Evolutionary conservation across 1,284 basidiomycete species (phyloP).

Genomic region (Earliella scabrosa): DNA sequence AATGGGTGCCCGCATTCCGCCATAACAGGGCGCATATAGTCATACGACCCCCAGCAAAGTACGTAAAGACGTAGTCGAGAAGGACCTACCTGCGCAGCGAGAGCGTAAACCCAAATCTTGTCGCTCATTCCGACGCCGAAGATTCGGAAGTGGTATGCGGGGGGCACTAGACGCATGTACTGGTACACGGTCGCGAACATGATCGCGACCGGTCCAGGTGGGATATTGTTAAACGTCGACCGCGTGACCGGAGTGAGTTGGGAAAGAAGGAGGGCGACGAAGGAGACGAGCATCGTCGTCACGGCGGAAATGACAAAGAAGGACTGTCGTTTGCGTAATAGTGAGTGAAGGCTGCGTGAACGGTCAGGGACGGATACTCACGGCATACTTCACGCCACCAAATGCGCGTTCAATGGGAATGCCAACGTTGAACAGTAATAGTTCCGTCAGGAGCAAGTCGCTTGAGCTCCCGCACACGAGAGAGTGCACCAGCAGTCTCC

Average conservation of each 20-base stretch:
- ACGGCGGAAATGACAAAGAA: slow-evolving; percentile 70
- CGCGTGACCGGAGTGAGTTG: slow-evolving; percentile 55
- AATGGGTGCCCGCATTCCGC: background rate
- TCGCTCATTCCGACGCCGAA: slow-evolving; percentile 78
- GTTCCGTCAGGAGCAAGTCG: slow-evolving; percentile 79
- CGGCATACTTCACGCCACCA: slow-evolving; percentile 89
- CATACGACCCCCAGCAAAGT: background rate
- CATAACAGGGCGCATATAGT: background rate
- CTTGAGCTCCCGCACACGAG: slow-evolving; percentile 84
- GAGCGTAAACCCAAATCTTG: slow-evolving; percentile 73
- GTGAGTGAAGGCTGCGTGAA: slow-evolving; percentile 1
- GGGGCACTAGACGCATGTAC: slow-evolving; percentile 76
- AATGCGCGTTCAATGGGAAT: slow-evolving; percentile 84
- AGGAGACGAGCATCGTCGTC: slow-evolving; percentile 71
- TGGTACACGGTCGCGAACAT: slow-evolving; percentile 82
- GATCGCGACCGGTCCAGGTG: slow-evolving; percentile 75
- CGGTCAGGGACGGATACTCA: slow-evolving; percentile 42
- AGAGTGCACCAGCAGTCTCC: slow-evolving; percentile 80
- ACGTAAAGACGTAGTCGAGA: background rate
- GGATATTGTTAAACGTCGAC: slow-evolving; percentile 68
- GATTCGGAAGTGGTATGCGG: slow-evolving; percentile 75
- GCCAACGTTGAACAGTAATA: slow-evolving; percentile 77
- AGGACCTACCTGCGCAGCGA: slow-evolving; percentile 64
- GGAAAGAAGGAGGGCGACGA: slow-evolving; percentile 54
- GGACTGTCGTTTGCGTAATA: slow-evolving; percentile 55